Conservation (phyloP, 176 grass and related monocot species). For the Carex myosuroides region DNA sequence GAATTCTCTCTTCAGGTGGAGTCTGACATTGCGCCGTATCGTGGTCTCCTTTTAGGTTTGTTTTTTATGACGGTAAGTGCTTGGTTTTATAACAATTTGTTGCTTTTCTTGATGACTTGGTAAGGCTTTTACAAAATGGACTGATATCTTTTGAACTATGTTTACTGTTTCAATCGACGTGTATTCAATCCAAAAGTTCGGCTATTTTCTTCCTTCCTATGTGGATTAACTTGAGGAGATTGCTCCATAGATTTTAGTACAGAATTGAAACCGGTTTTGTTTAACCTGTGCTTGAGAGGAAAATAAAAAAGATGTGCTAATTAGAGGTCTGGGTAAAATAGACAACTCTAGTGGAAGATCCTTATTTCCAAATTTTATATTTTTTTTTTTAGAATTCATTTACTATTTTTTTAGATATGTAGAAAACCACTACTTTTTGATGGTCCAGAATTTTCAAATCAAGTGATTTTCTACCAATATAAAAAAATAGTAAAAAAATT, state of each 20-base stretch:
- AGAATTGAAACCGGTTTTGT: neutral
- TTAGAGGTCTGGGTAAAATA: neutral
- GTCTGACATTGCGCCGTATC: slow-evolving; percentile 97
- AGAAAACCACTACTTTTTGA: too few species aligned
- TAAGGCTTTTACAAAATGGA: neutral
- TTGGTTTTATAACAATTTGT: neutral
- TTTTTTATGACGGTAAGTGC: slow-evolving; percentile 98
- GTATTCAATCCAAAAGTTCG: neutral
- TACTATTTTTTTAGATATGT: too few species aligned
- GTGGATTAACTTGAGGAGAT: neutral
- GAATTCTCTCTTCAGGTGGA: slow-evolving; percentile 99
- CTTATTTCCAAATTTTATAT: neutral
- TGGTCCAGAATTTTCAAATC: too few species aligned
- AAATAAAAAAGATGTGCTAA: neutral
- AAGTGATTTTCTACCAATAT: too few species aligned
- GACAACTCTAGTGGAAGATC: neutral
- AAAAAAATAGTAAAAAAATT: too few species aligned
- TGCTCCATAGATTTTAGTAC: neutral
- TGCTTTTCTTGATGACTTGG: neutral
- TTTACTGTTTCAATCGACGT: too few species aligned
- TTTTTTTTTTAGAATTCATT: too few species aligned
- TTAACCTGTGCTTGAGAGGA: neutral
- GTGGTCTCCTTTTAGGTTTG: slow-evolving; percentile 89
- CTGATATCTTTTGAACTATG: neutral
- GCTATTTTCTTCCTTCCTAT: neutral